Conservation (phyloP, 2,329 filamentous ascomycete genomes). For the Myriosclerotinia curreyana region DNA sequence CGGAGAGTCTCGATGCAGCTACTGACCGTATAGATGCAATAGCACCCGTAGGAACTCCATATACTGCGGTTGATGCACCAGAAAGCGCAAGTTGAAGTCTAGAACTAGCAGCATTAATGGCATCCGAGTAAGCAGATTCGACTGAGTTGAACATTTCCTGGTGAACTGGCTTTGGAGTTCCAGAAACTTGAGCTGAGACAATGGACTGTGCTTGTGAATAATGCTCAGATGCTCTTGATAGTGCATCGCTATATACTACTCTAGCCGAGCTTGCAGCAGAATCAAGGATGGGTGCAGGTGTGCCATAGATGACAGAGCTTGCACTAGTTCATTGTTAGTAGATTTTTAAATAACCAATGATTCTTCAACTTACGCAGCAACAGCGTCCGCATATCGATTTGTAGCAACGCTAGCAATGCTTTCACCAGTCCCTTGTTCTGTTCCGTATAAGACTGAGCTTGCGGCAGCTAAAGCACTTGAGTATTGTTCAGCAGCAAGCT, state of each 20-base stretch:
- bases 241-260: slow-evolving; percentile 61
- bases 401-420: slow-evolving; percentile 51
- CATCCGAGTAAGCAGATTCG: slow-evolving; percentile 64
- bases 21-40: slow-evolving; percentile 61
- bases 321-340: slow-evolving; percentile 39
- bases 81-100: slow-evolving; percentile 39
- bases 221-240: slow-evolving; percentile 63
- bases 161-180: slow-evolving; percentile 66
- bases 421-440: slow-evolving; percentile 42
- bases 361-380: slow-evolving; percentile 49
- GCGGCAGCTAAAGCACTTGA: slow-evolving; percentile 55
- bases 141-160: slow-evolving; percentile 67
- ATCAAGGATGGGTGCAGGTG: slow-evolving; percentile 58
- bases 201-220: slow-evolving; percentile 66
- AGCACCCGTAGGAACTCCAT: slow-evolving; percentile 52
- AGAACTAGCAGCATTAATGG: slow-evolving; percentile 59
- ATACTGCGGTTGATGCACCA: slow-evolving; percentile 50
- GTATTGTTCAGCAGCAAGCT: slow-evolving; percentile 55
- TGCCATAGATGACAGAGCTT: slow-evolving; percentile 61
- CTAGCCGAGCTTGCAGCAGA: slow-evolving; percentile 44
- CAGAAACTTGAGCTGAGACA: slow-evolving; percentile 64
- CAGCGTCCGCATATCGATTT: slow-evolving; percentile 54
- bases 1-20: slow-evolving; percentile 65
- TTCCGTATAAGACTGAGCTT: slow-evolving; percentile 54
- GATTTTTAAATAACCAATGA: slow-evolving; percentile 24